Conservation (phyloP, 2,329 filamentous ascomycete species). For the Passalora sequoiae region DNA sequence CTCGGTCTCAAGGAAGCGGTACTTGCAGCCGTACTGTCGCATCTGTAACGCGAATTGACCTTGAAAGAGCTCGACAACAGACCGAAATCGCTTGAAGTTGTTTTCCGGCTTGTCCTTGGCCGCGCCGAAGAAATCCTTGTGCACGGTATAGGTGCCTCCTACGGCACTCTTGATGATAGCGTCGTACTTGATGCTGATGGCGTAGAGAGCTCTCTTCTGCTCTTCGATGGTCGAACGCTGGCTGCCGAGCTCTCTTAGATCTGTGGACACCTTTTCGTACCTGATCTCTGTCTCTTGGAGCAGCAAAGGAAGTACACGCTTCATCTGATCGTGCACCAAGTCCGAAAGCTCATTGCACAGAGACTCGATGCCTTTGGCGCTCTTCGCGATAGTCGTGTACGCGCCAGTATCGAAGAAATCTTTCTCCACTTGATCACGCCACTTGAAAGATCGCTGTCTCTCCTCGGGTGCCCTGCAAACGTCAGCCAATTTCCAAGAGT, state of each 20-base stretch:
- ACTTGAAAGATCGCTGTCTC: conserved; percentile 32
- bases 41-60: conserved; percentile 46
- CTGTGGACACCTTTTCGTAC: conserved; percentile 22
- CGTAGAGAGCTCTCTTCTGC: conserved; percentile 47
- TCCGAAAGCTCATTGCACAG: conserved; percentile 49
- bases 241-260: conserved; percentile 47
- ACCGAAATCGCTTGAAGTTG: conserved; percentile 47
- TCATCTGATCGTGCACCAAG: conserved; percentile 41
- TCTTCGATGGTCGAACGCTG: conserved; percentile 44
- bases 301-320: conserved; percentile 34
- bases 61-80: conserved; percentile 50
- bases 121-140: conserved; percentile 47
- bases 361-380: conserved; percentile 44
- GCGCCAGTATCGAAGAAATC: conserved; percentile 34
- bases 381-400: conserved; percentile 28
- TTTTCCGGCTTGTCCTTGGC: conserved; percentile 7
- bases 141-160: conserved; percentile 47
- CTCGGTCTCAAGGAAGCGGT: conserved; percentile 28
- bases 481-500: too few species aligned
- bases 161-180: conserved; percentile 44
- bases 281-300: conserved; percentile 32
- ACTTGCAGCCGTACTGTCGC: conserved; percentile 39
- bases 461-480: conserved; percentile 31
- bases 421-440: conserved; percentile 39
- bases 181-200: conserved; percentile 44